Evolutionary conservation across 1,284 basidiomycete genomes (phyloP), one percentile per base, ranked within the genome.

Genomic region (Cryptococcus hybrid): DNA sequence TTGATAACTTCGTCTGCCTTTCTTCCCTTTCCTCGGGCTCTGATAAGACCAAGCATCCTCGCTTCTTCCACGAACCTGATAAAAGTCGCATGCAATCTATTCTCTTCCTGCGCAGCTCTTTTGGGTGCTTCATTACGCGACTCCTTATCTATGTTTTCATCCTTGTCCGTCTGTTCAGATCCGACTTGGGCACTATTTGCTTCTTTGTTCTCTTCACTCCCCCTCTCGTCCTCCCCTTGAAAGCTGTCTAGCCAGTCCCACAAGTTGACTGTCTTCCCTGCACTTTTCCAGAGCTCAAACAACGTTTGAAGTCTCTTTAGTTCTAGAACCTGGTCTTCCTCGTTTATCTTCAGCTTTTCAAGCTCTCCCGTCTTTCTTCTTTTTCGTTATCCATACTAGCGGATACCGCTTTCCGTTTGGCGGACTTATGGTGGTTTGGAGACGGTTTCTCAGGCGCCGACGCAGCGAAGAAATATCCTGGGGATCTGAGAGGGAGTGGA

Each of bases 221-320:
- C 36, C 9, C 37, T 43, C 42, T 56, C 35, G 7, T 47, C 7
- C 15, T 55, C 38, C 7, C 45, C 46, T 38, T 68, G 58, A 58
- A 72, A 76, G 0, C 69, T 73, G 37, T 74, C 67, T 1, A 76
- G 62, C 74, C 74, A 76, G 51, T 76, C 74, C 73, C 73, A 76
- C 2, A 76, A 65, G 55, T 74, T 76, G 51, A 76, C 66, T 15
- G 62, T 62, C 56, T 66, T 65, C 3, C 74, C 74, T 1, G 73
- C 68, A 0, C 58, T 63, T 52, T 58, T 61, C 71, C 71, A 76
- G 7, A 76, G 56, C 3, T 61, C 57, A 57, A 68, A 73, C 13
- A 76, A 55, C 9, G 59, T 62, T 46, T 71, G 59, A 34, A 73
- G 55, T 52, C 73, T 68, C 47, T 63, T 62, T 54, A 75, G 43